Base-by-base conservation (phyloP, 116 monocot genomes). In the Trichopus zeylanicus region DNA sequence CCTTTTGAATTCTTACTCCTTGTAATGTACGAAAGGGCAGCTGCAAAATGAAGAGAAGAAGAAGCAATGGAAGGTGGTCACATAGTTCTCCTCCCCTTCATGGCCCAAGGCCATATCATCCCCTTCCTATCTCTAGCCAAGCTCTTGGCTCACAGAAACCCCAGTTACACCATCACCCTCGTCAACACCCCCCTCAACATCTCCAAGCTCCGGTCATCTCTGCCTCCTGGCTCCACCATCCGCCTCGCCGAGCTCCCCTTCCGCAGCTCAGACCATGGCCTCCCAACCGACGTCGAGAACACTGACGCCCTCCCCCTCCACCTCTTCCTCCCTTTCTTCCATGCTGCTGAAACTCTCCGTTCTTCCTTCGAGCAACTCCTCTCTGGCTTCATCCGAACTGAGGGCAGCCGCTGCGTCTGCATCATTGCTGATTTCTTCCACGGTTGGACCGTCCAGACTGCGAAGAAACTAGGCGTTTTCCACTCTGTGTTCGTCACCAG, bases 61-160 rank as follows among this genome's bases (percentile, higher is more conserved):
- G n/a, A n/a, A n/a, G n/a, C n/a, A n/a, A n/a, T n/a, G n/a, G n/a
- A n/a, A n/a, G n/a, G n/a, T n/a, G n/a, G n/a, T n/a, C 49, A 70
- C 53, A 56, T 81, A 15, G 51, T 87, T 2, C 10, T 92, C 52
- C 51, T 92, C 54, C 87, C 88, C 1, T 84, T 75, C 81, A 70
- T 92, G 83, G 83, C 87, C 0, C 73, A 88, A 35, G 83, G 83
- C 65, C 83, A 88, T 51, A 3, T 87, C 64, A 73, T 32, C 23
- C 87, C 87, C 1, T 83, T 80, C 79, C 31, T 79, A 18, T 3
- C 56, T 7, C 55, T 88, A 6, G 87, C 87, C 22, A 21, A 60
- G 31, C 26, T 61, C 39, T 56, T 76, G 19, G 29, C 13, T 2
- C 48, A 29, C 11, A 61, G 46, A 10, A 7, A 73, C 30, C 78